These are phyloP conservation scores for Zasmidium cellare DNA, from an alignment of 2,329 filamentous ascomycete genomes.

Conservation along the genomic window DNA sequence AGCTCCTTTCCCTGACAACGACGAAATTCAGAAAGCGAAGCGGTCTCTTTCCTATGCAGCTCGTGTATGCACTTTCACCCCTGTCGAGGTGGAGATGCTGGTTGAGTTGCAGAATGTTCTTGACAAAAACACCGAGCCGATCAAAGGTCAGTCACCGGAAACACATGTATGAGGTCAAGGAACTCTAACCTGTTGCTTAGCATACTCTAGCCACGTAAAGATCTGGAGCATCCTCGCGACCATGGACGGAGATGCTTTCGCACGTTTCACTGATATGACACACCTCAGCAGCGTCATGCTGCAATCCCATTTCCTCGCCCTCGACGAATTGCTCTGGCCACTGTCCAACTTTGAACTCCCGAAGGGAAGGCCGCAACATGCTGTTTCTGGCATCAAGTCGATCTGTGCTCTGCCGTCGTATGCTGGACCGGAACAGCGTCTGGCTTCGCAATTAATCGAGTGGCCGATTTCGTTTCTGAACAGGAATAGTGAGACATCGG, in stretches of 20 bases:
- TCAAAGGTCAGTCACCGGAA: too few species aligned
- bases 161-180: too few species aligned
- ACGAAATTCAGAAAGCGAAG: not conserved
- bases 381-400: too few species aligned
- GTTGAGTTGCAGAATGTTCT: not conserved
- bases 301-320: not conserved
- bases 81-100: not conserved
- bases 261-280: not conserved
- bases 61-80: not conserved
- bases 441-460: too few species aligned
- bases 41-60: not conserved
- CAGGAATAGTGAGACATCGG: too few species aligned
- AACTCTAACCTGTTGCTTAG: too few species aligned
- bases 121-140: not conserved
- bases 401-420: too few species aligned
- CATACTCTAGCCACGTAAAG: not conserved
- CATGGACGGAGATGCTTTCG: not conserved
- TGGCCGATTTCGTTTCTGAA: too few species aligned
- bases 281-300: not conserved
- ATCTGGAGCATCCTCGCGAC: not conserved
- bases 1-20: too few species aligned
- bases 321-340: not conserved
- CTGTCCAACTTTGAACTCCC: too few species aligned
- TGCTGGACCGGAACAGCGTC: too few species aligned
- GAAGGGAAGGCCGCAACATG: too few species aligned